These are phyloP conservation scores for Diaporthe capsici DNA, from an alignment of 2,329 filamentous ascomycete species.

Conservation along the genomic window DNA sequence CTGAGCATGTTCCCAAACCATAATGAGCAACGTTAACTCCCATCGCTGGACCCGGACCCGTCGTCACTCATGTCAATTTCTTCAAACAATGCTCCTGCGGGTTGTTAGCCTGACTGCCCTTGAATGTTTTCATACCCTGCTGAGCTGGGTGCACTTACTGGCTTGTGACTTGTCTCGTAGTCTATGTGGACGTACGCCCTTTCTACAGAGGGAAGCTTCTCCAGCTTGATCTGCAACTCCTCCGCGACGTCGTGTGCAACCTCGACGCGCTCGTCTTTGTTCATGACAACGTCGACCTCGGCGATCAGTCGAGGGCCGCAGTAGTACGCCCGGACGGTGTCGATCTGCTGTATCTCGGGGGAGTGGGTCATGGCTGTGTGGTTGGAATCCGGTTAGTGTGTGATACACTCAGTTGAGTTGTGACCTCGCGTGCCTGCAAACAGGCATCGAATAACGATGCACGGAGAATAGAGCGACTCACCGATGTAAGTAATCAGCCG, in stretches of 20 bases:
- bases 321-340: conserved; percentile 95
- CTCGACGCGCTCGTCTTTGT: conserved; percentile 77
- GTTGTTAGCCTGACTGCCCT: not conserved
- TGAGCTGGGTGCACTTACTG: conserved; percentile 57
- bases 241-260: conserved; percentile 94
- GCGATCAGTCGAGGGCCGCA: conserved; percentile 90
- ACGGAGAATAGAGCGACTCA: not conserved
- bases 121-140: rapidly evolving
- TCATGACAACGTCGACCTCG: conserved; percentile 97
- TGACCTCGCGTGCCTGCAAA: not conserved
- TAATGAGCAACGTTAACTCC: not conserved
- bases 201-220: conserved; percentile 92
- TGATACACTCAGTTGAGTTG: not conserved
- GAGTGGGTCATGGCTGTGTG: conserved; percentile 81
- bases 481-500: conserved; percentile 97
- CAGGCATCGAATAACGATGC: not conserved
- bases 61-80: conserved; percentile 26
- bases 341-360: conserved; percentile 83
- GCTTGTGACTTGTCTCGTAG: conserved; percentile 97
- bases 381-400: not conserved
- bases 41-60: rapidly evolving
- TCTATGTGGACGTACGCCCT: conserved; percentile 96
- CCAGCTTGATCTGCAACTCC: conserved; percentile 92
- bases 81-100: conserved; percentile 33
- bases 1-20: not conserved